Evolutionary conservation across 2,329 filamentous ascomycete species (phyloP), one percentile per base, ranked within the genome.

Genomic region (Fusarium denticulatum): DNA sequence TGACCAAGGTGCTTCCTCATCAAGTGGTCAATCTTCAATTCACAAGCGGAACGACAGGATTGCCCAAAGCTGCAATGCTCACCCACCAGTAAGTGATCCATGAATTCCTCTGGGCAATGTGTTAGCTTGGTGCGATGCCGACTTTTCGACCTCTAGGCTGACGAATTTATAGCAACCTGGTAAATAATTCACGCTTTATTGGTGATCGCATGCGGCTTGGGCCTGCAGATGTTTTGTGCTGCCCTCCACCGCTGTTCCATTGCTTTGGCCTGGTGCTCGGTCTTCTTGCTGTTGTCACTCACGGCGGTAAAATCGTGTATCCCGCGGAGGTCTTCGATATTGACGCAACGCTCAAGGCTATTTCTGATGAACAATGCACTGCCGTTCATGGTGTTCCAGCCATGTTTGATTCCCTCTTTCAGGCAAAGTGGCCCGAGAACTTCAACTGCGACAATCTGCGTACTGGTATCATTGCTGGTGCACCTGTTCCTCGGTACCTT

Each of bases 201-300:
- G 93, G 92, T 60, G 92, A 94, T 80, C 88, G 92, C 47, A 93
- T 95, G 91, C 86, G 88, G 11, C 86, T 96, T 22, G 90, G 89
- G 0, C 83, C 88, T 6, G 84, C 86, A 50, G 93, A 95, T 78
- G 85, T 91, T 13, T 86, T 96, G 16, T 96, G 93, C 84, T 96
- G 94, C 80, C 93, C 93, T 7, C 93, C 94, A 1, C 94, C 94
- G 0, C 86, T 96, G 7, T 96, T 96, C 85, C 94, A 96, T 84
- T 96, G 93, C 84, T 96, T 96, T 79, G 93, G 93, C 4, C 88
- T 96, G 13, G 93, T 95, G 2, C 88, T 95, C 7, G 93, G 93
- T 14, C 86, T 95, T 49, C 87, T 95, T 62, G 91, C 92, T 4
- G 87, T 90, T 47, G 82, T 95, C 59, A 94, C 92, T 1, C 93